Base-by-base conservation (phyloP, 1,284 basidiomycete species). In the Puccinia sorghi region DNA sequence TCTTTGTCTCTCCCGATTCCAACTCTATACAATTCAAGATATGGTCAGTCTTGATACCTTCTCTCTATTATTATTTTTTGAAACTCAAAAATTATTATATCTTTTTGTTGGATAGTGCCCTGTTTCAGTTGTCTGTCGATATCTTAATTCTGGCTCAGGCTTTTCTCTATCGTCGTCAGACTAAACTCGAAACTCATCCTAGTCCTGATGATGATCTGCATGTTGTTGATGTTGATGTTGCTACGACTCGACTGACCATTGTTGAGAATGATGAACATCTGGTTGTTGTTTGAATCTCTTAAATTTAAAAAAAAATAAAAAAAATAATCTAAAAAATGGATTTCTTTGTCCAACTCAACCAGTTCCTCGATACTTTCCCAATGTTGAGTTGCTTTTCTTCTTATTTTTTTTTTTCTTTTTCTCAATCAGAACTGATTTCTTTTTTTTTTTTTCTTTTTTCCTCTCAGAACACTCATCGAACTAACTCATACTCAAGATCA, bases 21-120 rank as follows among this genome's bases (percentile, higher is more conserved):
- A 86, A 86, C 59, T 83, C 85, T 1, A 83, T 86, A 67, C 87
- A 87, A 72, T 86, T 87, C 84, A 85, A 85, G 71, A 83, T 85
- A 25, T 84, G 85, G 8, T 84, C 83, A n/a, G 83, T 85, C 43
- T 37, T 3, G 13, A 15, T 37, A 8, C 22, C 8, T 25, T 66
- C 67, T 54, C 9, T 20, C n/a, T n/a, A n/a, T n/a, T n/a, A 70
- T 27, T 32, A 32, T 32, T 32, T 4, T 32, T 32, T 32, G 1
- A 32, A 2, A 32, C 32, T 32, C 32, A 32, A 1, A 2, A 1
- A 32, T 41, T 12, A 27, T 12, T 25, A 48, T 27, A 46, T 32
- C 81, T 76, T 81, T 80, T n/a, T 52, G 80, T 52, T 80, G 84
- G 32, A 57, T 13, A 77, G 83, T 57, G 81, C 81, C 3, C 39